Conservation (phyloP, 768 basidiomycete genomes). For the Tremella mesenterica region DNA sequence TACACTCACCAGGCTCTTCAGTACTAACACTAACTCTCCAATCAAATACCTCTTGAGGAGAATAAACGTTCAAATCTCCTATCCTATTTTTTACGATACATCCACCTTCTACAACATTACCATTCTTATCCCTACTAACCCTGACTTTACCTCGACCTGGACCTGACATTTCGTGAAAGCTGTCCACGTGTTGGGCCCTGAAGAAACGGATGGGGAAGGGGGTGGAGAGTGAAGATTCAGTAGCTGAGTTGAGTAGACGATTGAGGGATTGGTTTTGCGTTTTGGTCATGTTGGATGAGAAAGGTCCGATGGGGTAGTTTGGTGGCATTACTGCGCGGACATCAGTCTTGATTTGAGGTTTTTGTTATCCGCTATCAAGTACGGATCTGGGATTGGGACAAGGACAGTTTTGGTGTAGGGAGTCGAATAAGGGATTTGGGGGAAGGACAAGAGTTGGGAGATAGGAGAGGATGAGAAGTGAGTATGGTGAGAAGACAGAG, state of each 20-base stretch:
- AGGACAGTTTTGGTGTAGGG: too few relatives aligned
- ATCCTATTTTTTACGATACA: conserved; percentile 70
- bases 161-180: conserved; percentile 52
- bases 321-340: conserved; percentile 66
- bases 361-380: background rate
- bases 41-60: conserved; percentile 72
- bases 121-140: conserved; percentile 70
- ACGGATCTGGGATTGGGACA: background rate
- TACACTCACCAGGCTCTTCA: conserved; percentile 70
- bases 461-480: too few relatives aligned
- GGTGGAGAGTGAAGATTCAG: conserved; percentile 21
- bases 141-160: conserved; percentile 55
- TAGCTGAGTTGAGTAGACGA: conserved; percentile 58
- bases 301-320: conserved; percentile 57
- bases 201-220: conserved; percentile 59
- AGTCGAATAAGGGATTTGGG: too few relatives aligned
- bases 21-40: conserved; percentile 87
- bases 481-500: too few relatives aligned
- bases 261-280: conserved; percentile 91
- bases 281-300: conserved; percentile 86
- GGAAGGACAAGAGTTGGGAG: too few relatives aligned
- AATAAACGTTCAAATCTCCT: conserved; percentile 77
- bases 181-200: conserved; percentile 70
- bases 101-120: conserved; percentile 53
- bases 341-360: too few relatives aligned